Conservation (phyloP, 169 alveolate genomes). For the Ichthyophthirius multifiliis region DNA sequence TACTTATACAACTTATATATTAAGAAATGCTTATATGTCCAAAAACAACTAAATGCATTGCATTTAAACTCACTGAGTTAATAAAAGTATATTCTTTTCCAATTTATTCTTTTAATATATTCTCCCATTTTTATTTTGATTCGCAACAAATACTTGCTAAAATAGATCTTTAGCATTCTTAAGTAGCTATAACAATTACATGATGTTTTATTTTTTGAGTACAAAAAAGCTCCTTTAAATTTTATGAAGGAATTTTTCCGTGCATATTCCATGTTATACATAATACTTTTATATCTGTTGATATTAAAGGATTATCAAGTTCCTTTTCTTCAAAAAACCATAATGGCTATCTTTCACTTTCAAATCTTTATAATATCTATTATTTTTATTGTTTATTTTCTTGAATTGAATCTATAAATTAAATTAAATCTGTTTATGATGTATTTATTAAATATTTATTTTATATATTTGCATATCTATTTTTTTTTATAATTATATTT, state of each 20-base stretch:
- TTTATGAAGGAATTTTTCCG: slow-evolving; percentile 47
- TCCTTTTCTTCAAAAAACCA: too few relatives aligned
- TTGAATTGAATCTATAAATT: too few relatives aligned
- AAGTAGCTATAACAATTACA: slow-evolving; percentile 53
- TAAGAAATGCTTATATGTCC: slow-evolving; percentile 28
- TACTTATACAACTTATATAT: slow-evolving; percentile 35
- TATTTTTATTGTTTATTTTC: too few relatives aligned
- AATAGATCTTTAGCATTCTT: slow-evolving; percentile 73
- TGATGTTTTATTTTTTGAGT: slow-evolving; percentile 52
- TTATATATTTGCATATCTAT: too few relatives aligned
- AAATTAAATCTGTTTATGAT: too few relatives aligned
- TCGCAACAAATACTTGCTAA: slow-evolving; percentile 45
- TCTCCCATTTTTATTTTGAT: slow-evolving; percentile 64
- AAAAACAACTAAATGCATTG: slow-evolving; percentile 60
- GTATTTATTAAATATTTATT: too few relatives aligned
- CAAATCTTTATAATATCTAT: too few relatives aligned
- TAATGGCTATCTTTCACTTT: too few relatives aligned
- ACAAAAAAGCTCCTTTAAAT: slow-evolving; percentile 31
- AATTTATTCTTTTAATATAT: slow-evolving; percentile 12
- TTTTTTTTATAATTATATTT: too few relatives aligned
- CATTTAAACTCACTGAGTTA: slow-evolving; percentile 46
- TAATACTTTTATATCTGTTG: slow-evolving; percentile 35
- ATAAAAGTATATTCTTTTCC: slow-evolving; percentile 51
- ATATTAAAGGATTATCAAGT: too few relatives aligned
- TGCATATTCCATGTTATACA: slow-evolving; percentile 66